Base-by-base conservation (phyloP, 2,329 filamentous ascomycete genomes). In the Colletotrichum somersetense region DNA sequence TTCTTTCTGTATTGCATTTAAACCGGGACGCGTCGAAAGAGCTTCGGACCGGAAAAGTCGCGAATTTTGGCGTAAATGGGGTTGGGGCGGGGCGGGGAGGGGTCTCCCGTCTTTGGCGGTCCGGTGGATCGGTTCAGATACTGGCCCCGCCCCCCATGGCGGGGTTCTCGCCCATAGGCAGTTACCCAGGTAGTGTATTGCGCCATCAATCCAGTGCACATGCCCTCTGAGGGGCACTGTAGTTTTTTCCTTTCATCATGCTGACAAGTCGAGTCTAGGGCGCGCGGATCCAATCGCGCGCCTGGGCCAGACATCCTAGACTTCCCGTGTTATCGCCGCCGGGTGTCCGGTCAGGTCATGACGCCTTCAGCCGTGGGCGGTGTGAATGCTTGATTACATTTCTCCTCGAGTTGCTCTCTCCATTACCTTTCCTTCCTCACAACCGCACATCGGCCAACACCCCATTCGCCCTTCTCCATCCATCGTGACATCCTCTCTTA, bases 41-140 rank as follows among this genome's bases (percentile, higher is more conserved):
- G 20, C 33, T 23, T 59, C 55, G 23, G 67, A 30, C 46, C 30
- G 38, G 52, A 42, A 46, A 46, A 57, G 72, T 79, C 80, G 80
- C 79, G 79, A 73, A 74, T 80, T 79, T 78, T 80, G 78, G 79
- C 77, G 79, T 81, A 77, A 78, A 81, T 71, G 53, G 66, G 52
- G 56, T 42, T 62, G n/a, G n/a, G 20, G 23, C 14, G 44, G 20
- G 44, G 8, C 3, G 44, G 55, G 66, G 55, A 62, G 23, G 61
- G 66, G 53, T n/a, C 44, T 46, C 52, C 40, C 48, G 20, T 30
- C 35, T n/a, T 62, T 14, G 20, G 62, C 64, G 68, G 64, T 53
- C 65, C 38, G 35, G 65, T 55, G 57, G 65, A 52, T 58, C 64
- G 69, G 69, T 59, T 52, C 65, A 58, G 52, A 23, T 11, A 58